Base-by-base conservation (phyloP, 768 basidiomycete genomes). In the Gautieria morchelliformis region DNA sequence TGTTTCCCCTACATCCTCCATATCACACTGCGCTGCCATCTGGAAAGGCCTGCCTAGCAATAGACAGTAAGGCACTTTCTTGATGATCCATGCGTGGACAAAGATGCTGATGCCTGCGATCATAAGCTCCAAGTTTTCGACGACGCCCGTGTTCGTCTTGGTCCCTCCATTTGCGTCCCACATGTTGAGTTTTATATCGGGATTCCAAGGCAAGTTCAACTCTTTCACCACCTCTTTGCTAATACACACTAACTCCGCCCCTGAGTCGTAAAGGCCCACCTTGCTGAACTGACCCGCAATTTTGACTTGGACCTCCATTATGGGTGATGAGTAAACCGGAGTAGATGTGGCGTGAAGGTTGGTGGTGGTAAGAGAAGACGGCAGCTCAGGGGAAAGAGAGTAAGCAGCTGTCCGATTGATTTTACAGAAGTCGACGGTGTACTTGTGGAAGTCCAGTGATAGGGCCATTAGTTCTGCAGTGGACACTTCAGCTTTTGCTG, bases 31-130 rank as follows among this genome's bases (percentile, higher is more conserved):
- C 11, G 14, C 41, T 11, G 48, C 32, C 6, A 58, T 6, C 8
- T 57, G 27, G 57, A 62, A 61, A 2, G 61, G 61, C 5, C 50
- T 42, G 0, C 61, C 61, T 2, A 62, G 40, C 1, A 62, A 20
- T 8, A 62, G 40, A 1, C 30, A n/a, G 20, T 58, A 60, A 14
- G 61, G 61, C 0, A 56, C 55, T 6, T 58, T 44, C n/a, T 62
- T 24, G 37, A 62, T 52, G 1, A 62, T 58, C n/a, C 58, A 60
- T 0, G 49, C 48, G 15, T 62, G 61, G 1, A 61, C 20, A 9
- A 30, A 39, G 15, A 62, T 17, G 1, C 24, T 20, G 7, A 61
- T 46, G 3, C 33, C 52, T 1, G 30, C 49, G 20, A 62, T 52
- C 1, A 4, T 17, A 2, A 62, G 9, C 17, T 52, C 49, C 0